Conservation (phyloP, 2,329 filamentous ascomycete species). For the Botrytis aclada region DNA sequence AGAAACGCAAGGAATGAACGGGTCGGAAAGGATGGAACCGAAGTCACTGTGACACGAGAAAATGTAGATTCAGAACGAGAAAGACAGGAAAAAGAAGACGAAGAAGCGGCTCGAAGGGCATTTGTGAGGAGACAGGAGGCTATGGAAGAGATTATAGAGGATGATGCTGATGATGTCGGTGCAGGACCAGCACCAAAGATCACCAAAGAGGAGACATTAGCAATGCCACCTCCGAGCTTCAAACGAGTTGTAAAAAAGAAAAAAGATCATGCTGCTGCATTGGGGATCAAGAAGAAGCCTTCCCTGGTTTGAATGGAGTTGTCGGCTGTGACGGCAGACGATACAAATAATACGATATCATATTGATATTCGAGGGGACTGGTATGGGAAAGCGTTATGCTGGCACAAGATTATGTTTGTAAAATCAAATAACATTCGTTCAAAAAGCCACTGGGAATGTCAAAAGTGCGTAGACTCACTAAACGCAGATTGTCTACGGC, state of each 20-base stretch:
- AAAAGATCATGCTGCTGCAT: slow-evolving; percentile 69
- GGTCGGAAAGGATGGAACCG: slow-evolving; percentile 64
- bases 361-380: background rate
- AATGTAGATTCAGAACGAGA: slow-evolving; percentile 58
- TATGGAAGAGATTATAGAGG: slow-evolving; percentile 38
- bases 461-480: background rate
- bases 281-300: slow-evolving; percentile 87
- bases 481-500: background rate
- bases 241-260: slow-evolving; percentile 80
- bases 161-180: slow-evolving; percentile 34
- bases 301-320: slow-evolving; percentile 46
- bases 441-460: background rate
- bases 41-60: slow-evolving; percentile 53
- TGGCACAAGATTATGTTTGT: background rate
- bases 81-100: slow-evolving; percentile 75
- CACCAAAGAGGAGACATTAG: slow-evolving; percentile 37
- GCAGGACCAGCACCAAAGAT: slow-evolving; percentile 39
- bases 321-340: background rate
- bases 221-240: slow-evolving; percentile 62
- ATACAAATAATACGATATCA: background rate
- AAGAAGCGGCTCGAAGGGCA: slow-evolving; percentile 73
- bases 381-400: background rate
- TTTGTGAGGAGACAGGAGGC: slow-evolving; percentile 53
- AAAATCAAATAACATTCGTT: background rate
- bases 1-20: slow-evolving; percentile 85